A percentile compares a stretch with the other conserved stretches of the same genome.
These are phyloP conservation scores for Colletotrichum limetticola DNA, from an alignment of 2,329 filamentous ascomycete species.

Conservation along the genomic window DNA sequence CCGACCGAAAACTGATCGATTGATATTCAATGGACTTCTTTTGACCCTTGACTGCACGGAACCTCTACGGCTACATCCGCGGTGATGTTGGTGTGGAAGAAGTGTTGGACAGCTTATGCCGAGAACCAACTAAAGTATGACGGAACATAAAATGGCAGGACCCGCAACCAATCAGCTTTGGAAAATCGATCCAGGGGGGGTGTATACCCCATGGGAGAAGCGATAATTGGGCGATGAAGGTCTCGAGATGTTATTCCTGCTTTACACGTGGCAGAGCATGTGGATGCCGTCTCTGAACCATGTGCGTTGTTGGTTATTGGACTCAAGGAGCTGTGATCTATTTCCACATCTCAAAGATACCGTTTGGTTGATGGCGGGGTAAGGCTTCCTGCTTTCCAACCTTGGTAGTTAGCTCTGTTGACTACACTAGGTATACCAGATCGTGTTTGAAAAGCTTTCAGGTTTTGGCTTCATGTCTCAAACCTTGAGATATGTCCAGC, in stretches of 20 bases:
- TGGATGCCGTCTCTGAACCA: too few species aligned
- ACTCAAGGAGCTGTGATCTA: too few species aligned
- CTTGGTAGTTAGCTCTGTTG: too few species aligned
- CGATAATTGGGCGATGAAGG: background rate
- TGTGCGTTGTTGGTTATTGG: too few species aligned
- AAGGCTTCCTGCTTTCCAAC: too few species aligned
- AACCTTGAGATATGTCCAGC: too few species aligned
- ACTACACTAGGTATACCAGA: too few species aligned
- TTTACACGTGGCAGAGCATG: too few species aligned
- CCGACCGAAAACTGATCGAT: background rate
- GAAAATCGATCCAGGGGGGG: background rate
- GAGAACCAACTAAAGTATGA: background rate
- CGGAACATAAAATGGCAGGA: background rate
- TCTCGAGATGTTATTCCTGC: background rate
- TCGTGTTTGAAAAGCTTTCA: too few species aligned
- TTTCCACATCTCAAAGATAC: too few species aligned
- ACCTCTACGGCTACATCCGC: background rate
- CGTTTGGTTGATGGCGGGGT: too few species aligned
- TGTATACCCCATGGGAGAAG: background rate
- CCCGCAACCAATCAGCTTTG: background rate
- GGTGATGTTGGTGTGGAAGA: background rate
- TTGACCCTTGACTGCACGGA: background rate
- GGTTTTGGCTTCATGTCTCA: too few species aligned
- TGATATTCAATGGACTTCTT: background rate
- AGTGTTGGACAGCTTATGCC: background rate